A percentile compares a stretch with the other conserved stretches of the same genome.
These are phyloP conservation scores for Dendrothele bispora DNA, from an alignment of 768 basidiomycete genomes.

Conservation along the genomic window DNA sequence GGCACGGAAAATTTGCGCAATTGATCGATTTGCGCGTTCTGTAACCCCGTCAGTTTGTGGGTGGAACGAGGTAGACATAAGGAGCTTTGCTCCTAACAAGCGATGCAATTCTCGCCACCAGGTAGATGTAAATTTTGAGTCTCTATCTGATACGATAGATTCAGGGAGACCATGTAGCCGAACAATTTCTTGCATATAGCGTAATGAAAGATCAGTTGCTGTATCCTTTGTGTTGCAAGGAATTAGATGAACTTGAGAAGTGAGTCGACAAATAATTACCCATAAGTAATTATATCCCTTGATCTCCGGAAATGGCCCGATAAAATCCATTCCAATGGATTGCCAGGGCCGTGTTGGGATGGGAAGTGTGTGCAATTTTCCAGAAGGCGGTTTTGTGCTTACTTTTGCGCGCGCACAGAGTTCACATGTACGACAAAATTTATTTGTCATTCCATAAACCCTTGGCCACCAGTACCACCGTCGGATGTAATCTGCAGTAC, in stretches of 20 bases:
- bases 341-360: conserved; percentile 22
- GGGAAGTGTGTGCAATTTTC: conserved; percentile 19
- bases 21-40: conserved; percentile 10
- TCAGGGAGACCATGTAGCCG: too few species aligned
- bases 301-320: conserved; percentile 25
- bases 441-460: neutral
- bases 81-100: conserved; percentile 21
- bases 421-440: conserved; percentile 10
- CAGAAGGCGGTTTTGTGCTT: neutral
- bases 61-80: conserved; percentile 22
- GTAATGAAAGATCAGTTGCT: conserved; percentile 2
- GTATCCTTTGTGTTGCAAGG: conserved; percentile 6
- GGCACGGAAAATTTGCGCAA: conserved; percentile 18
- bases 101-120: neutral
- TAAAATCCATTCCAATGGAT: conserved; percentile 36
- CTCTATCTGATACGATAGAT: too few species aligned
- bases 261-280: conserved; percentile 1
- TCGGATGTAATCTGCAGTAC: conserved; percentile 24
- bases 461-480: conserved; percentile 16
- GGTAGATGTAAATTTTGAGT: neutral
- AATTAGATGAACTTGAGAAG: neutral
- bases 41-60: conserved; percentile 30
- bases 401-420: conserved; percentile 8
- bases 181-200: conserved; percentile 6
- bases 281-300: conserved; percentile 19